Base-by-base conservation (phyloP, 2,329 filamentous ascomycete species). In the Colletotrichum spaethianum region DNA sequence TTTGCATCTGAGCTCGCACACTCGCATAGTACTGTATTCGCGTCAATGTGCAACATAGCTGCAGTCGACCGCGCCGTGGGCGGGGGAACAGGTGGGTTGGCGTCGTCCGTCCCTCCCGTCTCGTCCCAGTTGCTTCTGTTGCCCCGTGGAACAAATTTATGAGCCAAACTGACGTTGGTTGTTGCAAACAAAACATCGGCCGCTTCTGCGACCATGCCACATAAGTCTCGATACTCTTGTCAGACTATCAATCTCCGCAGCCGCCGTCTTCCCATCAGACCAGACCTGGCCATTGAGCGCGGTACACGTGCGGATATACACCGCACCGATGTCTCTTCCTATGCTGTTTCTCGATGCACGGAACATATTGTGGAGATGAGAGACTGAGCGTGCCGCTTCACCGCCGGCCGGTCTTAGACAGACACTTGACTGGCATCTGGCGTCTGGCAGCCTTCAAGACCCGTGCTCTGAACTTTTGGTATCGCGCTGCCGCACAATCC, bases 291-390 rank as follows among this genome's bases (percentile, higher is more conserved):
- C 69, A 69, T 33, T 59, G 44, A 72, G 55, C 59, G 65, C 63
- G 57, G 40, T 46, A 69, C 69, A 69, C 52, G 65, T 72, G 57
- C 64, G 40, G 33, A 28, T 42, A 26, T 66, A 56, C 46, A 42
- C 28, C 38, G 56, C 67, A 63, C 52, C 46, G 52, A 63, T 68
- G 46, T 38, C 40, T 40, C 57, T 71, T 57, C 56, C n/a, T 63
- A 28, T 46, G 40, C 63, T 66, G 44, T 61, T 31, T 53, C 33
- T 60, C 56, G 53, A 59, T 44, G 52, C 69, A 63, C 69, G 38
- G 65, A 63, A 59, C 65, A 40, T 57, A 60, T 63, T 72, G 69
- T 69, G 69, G 64, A 72, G 65, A 72, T 72, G 69, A 72, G 63
- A 38, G 31, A 72, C 69, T 72, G 52, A 69, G 64, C 69, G 52